Conservation (phyloP, 805 yeast genomes). For the Pichia kluyveri region DNA sequence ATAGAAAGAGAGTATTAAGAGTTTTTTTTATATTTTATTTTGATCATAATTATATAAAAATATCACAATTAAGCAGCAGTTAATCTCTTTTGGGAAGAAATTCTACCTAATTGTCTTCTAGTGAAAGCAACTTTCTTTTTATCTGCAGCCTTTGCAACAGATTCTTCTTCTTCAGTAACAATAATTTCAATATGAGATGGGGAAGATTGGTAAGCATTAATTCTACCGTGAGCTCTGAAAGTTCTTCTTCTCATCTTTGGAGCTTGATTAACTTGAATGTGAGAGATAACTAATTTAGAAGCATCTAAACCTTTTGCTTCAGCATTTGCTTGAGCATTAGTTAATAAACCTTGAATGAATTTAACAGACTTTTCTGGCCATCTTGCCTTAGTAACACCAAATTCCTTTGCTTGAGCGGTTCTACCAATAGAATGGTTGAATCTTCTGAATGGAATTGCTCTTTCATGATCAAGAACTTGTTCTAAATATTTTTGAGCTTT, state of each 20-base stretch:
- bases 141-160: conserved; percentile 76
- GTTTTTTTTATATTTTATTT: too few relatives aligned
- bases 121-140: conserved; percentile 55
- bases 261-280: conserved; percentile 99
- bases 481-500: conserved; percentile 93
- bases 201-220: conserved; percentile 96
- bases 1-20: too few relatives aligned
- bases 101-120: conserved; percentile 89
- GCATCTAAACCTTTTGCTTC: conserved; percentile 98
- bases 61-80: conserved; percentile 40
- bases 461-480: conserved; percentile 94
- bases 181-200: conserved; percentile 99
- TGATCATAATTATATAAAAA: too few relatives aligned
- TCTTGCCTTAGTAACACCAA: conserved; percentile 99
- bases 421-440: conserved; percentile 95
- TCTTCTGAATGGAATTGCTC: conserved; percentile 99
- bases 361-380: conserved; percentile 99
- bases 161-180: conserved; percentile 91
- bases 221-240: conserved; percentile 99
- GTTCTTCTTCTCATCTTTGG: conserved; percentile 99
- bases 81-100: conserved; percentile 80
- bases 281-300: conserved; percentile 87
- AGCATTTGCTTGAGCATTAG: conserved; percentile 98
- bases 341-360: conserved; percentile 87
- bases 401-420: conserved; percentile 99